Percentiles rank a stretch among this genome's conserved stretches.
Conservation (phyloP, 768 basidiomycete genomes). For the Boletellus sp. region DNA sequence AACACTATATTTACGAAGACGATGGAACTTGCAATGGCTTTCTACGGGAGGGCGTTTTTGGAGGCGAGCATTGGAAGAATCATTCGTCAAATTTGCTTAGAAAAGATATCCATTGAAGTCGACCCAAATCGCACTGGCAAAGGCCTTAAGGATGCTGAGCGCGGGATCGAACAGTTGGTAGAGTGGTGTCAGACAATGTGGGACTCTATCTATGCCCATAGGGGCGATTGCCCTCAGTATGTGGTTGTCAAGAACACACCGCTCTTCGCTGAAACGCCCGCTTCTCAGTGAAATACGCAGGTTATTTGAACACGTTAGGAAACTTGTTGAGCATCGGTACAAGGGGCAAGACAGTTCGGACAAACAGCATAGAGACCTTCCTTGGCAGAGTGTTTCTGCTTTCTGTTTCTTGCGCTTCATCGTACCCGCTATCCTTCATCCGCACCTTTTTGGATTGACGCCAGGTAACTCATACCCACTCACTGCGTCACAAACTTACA, state of each 20-base stretch:
- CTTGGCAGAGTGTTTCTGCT: constrained; percentile 81
- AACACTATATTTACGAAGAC: constrained; percentile 69
- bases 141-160: constrained; percentile 56
- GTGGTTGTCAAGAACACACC: constrained; percentile 26
- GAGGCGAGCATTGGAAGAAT: constrained; percentile 73
- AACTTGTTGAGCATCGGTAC: constrained; percentile 67
- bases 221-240: constrained; percentile 72
- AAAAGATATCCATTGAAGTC: constrained; percentile 78
- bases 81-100: constrained; percentile 65
- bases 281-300: constrained; percentile 62
- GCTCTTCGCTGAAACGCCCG: constrained; percentile 2
- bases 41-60: constrained; percentile 76
- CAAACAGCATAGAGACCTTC: constrained; percentile 52
- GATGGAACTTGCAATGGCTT: constrained; percentile 77
- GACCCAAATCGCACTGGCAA: constrained; percentile 70
- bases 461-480: constrained; percentile 48
- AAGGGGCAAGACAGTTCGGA: constrained; percentile 38
- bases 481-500: constrained; percentile 7
- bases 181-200: constrained; percentile 80
- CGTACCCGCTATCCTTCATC: constrained; percentile 86
- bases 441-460: constrained; percentile 76
- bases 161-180: constrained; percentile 64
- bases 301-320: constrained; percentile 66
- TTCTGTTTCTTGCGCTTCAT: constrained; percentile 90
- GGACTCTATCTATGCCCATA: constrained; percentile 73